Percentiles rank a stretch among this genome's conserved stretches.
These are phyloP conservation scores for Cyberlindnera xylosilytica DNA, from an alignment of 805 yeast species.

Conservation along the genomic window DNA sequence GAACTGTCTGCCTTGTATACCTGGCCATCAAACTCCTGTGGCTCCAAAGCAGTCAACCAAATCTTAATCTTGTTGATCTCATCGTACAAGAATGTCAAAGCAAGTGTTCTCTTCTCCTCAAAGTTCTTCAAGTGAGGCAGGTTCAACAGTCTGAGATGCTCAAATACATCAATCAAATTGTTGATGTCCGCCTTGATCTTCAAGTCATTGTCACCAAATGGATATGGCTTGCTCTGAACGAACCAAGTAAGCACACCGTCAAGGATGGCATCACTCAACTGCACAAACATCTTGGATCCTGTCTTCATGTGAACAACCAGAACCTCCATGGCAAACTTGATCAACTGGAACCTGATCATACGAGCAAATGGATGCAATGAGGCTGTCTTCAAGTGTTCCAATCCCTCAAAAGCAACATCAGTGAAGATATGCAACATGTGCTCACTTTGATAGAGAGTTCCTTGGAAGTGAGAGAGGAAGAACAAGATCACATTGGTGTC, in stretches of 20 bases:
- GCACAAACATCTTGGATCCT: constrained; percentile 40
- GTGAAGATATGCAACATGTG: constrained; percentile 70
- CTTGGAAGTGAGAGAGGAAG: constrained; percentile 75
- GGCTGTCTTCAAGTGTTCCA: constrained; percentile 50
- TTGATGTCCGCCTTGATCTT: constrained; percentile 67
- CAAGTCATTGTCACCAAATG: constrained; percentile 80
- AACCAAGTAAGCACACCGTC: constrained; percentile 83
- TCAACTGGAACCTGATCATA: constrained; percentile 66
- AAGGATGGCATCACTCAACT: constrained; percentile 46
- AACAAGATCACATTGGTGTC: constrained; percentile 68
- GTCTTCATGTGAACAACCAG: constrained; percentile 52
- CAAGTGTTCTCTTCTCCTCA: constrained; percentile 50
- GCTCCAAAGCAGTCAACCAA: constrained; percentile 57
- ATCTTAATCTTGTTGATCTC: constrained; percentile 70
- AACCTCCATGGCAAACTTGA: constrained; percentile 64
- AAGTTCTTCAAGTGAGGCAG: constrained; percentile 18
- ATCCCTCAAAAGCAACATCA: constrained; percentile 52
- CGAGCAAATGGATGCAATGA: constrained; percentile 85
- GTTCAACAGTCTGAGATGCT: constrained; percentile 18
- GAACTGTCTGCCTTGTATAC: constrained; percentile 35
- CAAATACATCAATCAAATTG: constrained; percentile 49
- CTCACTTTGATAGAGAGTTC: constrained; percentile 68
- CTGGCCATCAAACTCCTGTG: constrained; percentile 29
- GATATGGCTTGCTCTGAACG: constrained; percentile 55
- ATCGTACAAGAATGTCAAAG: constrained; percentile 64